Conservation (phyloP, 2,329 filamentous ascomycete species). For the Fusarium multiceps region DNA sequence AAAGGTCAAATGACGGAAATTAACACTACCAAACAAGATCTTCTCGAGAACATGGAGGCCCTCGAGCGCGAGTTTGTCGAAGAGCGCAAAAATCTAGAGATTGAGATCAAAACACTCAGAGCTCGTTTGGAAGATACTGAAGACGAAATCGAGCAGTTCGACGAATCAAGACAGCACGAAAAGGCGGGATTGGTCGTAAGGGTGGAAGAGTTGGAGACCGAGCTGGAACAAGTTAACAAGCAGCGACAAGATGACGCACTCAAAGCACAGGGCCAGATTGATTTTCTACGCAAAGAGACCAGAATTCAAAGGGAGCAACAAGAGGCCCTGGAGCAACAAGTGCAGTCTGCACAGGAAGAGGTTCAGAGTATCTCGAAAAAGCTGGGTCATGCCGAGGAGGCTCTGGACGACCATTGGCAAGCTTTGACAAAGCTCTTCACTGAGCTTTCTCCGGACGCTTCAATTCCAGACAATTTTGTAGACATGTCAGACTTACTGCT, state of each 20-base stretch:
- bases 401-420: constrained; percentile 62
- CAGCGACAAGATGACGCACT: constrained; percentile 67
- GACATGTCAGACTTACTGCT: constrained; percentile 71
- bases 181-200: constrained; percentile 76
- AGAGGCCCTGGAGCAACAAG: constrained; percentile 67
- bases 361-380: constrained; percentile 62
- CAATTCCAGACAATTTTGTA: constrained; percentile 65
- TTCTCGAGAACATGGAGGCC: constrained; percentile 94
- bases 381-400: constrained; percentile 62
- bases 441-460: constrained; percentile 65
- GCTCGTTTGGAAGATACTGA: constrained; percentile 87
- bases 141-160: constrained; percentile 87
- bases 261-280: constrained; percentile 70
- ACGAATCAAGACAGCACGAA: constrained; percentile 86
- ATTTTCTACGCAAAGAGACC: constrained; percentile 70
- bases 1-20: constrained; percentile 82
- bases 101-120: constrained; percentile 81
- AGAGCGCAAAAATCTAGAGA: constrained; percentile 84
- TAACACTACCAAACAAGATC: constrained; percentile 91
- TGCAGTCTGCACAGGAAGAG: constrained; percentile 67
- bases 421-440: constrained; percentile 69
- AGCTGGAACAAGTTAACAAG: constrained; percentile 73
- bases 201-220: constrained; percentile 74
- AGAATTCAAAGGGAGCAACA: constrained; percentile 69
- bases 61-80: constrained; percentile 88